These are phyloP conservation scores for Auricularia heimuer DNA, from an alignment of 768 basidiomycete genomes.

Conservation along the genomic window DNA sequence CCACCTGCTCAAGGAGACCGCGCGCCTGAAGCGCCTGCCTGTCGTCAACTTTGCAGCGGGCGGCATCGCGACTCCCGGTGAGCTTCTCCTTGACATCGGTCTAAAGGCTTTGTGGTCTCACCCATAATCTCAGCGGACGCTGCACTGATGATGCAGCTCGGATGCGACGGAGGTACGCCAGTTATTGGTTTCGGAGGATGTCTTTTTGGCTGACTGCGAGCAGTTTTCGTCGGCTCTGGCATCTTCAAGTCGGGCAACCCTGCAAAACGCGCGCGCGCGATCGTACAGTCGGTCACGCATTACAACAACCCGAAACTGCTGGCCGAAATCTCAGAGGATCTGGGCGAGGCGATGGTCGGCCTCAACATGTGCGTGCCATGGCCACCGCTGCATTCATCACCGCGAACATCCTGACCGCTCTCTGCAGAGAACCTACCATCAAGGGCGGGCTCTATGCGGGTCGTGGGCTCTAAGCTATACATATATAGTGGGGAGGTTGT, in stretches of 20 bases:
- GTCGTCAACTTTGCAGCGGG: conserved; percentile 97
- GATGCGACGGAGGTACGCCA: conserved; percentile 85
- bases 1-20: conserved; percentile 92
- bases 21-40: conserved; percentile 84
- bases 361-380: conserved; percentile 60
- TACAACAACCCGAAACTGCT: conserved; percentile 89
- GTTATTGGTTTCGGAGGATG: neutral
- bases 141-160: conserved; percentile 97
- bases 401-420: neutral
- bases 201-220: neutral
- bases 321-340: conserved; percentile 79
- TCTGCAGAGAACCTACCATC: neutral
- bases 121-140: conserved; percentile 54
- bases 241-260: conserved; percentile 97
- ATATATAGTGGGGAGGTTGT: neutral
- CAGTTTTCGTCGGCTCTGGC: conserved; percentile 96
- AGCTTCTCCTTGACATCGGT: too few relatives aligned
- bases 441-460: neutral
- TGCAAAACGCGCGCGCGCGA: conserved; percentile 85
- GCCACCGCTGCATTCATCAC: too few relatives aligned
- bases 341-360: conserved; percentile 92
- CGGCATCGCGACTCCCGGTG: conserved; percentile 70
- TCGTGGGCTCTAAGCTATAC: neutral
- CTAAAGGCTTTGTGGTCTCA: too few relatives aligned
- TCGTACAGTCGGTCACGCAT: conserved; percentile 95